A percentile compares a stretch with the other conserved stretches of the same genome.
Evolutionary conservation across 306 rosid species (phyloP).

Genomic region (Pachyrhizus erosus): DNA sequence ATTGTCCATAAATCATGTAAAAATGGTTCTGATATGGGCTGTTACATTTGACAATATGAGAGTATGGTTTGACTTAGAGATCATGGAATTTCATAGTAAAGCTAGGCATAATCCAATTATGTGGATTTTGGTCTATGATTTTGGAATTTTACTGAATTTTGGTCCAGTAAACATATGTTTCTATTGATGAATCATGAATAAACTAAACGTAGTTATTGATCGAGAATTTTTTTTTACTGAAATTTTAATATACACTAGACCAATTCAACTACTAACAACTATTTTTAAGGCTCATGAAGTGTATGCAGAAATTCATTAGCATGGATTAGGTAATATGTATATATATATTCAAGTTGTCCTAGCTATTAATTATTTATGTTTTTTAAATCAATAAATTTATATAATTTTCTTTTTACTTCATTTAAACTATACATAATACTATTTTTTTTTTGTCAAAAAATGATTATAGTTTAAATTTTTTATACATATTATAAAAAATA

Average conservation of each 20-base stretch:
- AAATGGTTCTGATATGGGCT: background rate
- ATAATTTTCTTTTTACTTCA: background rate
- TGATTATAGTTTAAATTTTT: no score
- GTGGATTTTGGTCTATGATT: background rate
- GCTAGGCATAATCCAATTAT: constrained; percentile 1
- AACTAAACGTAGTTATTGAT: background rate
- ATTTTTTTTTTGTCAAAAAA: no score
- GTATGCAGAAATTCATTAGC: constrained; percentile 63
- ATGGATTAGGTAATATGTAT: constrained; percentile 51
- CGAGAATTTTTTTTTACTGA: background rate
- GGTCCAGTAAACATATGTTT: background rate
- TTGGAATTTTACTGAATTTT: no score
- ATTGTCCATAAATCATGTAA: no score
- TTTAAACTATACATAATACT: background rate
- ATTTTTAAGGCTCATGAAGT: constrained; percentile 59
- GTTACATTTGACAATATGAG: no score
- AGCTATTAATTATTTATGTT: no score
- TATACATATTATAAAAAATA: no score
- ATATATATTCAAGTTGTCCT: constrained; percentile 27
- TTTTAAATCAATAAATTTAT: background rate
- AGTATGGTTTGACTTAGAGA: background rate
- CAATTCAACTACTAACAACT: background rate
- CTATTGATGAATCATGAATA: background rate
- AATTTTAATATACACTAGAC: background rate
- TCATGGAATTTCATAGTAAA: constrained; percentile 3